Evolutionary conservation across 2,329 filamentous ascomycete species (phyloP).

Genomic region (Talaromyces sp.): DNA sequence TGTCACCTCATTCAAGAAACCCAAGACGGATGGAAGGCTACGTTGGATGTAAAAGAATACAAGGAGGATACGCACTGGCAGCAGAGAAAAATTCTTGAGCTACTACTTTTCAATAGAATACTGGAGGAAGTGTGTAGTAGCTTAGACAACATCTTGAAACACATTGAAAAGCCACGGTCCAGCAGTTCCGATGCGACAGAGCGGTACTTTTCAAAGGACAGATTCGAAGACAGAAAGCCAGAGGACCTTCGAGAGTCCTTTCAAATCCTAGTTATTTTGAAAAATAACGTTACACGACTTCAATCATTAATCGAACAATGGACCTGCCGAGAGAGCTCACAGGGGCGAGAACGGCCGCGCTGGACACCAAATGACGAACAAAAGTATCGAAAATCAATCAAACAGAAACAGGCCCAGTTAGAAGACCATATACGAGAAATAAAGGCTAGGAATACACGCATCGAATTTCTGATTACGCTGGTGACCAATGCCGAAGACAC

Average conservation of each 20-base stretch:
- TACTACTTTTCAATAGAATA: slow-evolving; percentile 21
- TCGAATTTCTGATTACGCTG: slow-evolving; percentile 14
- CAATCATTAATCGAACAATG: slow-evolving; percentile 19
- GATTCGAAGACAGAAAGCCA: slow-evolving; percentile 16
- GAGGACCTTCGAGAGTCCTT: slow-evolving; percentile 19
- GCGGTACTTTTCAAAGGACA: slow-evolving; percentile 12
- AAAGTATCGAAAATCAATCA: slow-evolving; percentile 23
- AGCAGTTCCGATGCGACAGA: slow-evolving; percentile 10
- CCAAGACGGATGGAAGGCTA: slow-evolving; percentile 1
- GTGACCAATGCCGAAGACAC: slow-evolving; percentile 17
- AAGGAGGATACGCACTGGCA: slow-evolving; percentile 14
- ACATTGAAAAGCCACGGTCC: neutral
- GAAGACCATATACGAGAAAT: slow-evolving; percentile 12
- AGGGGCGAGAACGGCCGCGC: slow-evolving; percentile 22
- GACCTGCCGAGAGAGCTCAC: slow-evolving; percentile 21
- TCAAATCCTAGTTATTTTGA: slow-evolving; percentile 14
- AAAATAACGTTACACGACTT: slow-evolving; percentile 13
- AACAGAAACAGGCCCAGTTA: slow-evolving; percentile 11
- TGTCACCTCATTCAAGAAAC: slow-evolving; percentile 22
- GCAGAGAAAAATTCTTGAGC: slow-evolving; percentile 27
- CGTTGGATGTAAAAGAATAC: neutral
- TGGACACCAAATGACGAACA: slow-evolving; percentile 30
- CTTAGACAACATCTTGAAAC: slow-evolving; percentile 10
- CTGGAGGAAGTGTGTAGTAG: slow-evolving; percentile 13
- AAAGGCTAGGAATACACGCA: slow-evolving; percentile 2